Evolutionary conservation across 2,329 filamentous ascomycete species (phyloP), one percentile per base, ranked within the genome.

Genomic region (Alternaria burnsii): DNA sequence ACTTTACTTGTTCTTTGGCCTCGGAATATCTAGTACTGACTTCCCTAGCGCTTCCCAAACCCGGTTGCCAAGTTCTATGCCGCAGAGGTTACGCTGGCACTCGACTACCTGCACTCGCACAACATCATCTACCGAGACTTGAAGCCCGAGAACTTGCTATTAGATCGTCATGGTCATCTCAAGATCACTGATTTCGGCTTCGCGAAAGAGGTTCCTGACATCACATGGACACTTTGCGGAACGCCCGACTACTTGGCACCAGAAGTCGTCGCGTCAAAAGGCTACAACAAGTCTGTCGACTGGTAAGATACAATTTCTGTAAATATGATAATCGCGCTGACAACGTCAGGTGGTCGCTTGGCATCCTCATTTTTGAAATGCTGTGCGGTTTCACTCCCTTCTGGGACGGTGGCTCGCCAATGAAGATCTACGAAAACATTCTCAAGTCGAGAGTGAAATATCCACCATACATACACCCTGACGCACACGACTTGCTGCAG

Each of bases 341-440:
- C 62, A 52, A 18, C 36, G 2, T 4, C 58, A 97, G 94, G 94
- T 99, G 95, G 95, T 98, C 94, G 54, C 86, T 99, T 59, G 95
- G 95, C 46, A 98, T 99, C 76, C 84, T 99, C 71, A 98, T 99
- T 79, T 99, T 97, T 79, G 95, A 99, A 85, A 99, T 99, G 95
- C 87, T 99, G 38, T 98, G 95, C 77, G 95, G 95, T 28, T 99
- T 97, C 81, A 99, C 95, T 5, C 95, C 95, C 5, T 99, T 99
- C 84, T 99, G 95, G 94, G 95, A 99, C 79, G 92, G 92, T 72
- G 95, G 94, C 56, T 97, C 93, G 44, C 94, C 95, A 3, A 97
- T 99, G 88, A 97, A 97, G 82, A 99, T 99, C 75, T 99, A 99
- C 82, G 95, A 99, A 83, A 99, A 99, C 79, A 99, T 99, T 74